These are phyloP conservation scores for Raffaelea albimanens DNA, from an alignment of 2,329 filamentous ascomycete genomes.

Conservation along the genomic window DNA sequence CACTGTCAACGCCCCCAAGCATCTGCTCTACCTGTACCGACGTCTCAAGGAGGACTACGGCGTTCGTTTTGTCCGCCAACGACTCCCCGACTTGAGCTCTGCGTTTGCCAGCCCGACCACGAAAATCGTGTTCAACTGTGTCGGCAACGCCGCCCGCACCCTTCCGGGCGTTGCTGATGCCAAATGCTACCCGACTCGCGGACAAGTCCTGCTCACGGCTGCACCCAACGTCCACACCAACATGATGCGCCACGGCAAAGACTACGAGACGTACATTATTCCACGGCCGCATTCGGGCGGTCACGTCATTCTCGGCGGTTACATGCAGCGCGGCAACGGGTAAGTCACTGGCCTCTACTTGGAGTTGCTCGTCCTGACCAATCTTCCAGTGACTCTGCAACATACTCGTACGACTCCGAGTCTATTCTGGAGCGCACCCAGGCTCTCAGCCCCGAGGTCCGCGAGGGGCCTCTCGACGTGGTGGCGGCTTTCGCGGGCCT, in stretches of 20 bases:
- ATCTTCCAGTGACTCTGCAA: no score
- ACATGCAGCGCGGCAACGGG: conserved; percentile 25
- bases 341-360: no score
- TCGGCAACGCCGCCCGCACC: conserved; percentile 18
- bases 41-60: conserved; percentile 18
- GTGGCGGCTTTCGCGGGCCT: conserved; percentile 23
- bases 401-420: conserved; percentile 25
- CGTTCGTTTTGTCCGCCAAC: conserved; percentile 22
- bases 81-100: conserved; percentile 17
- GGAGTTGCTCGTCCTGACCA: no score
- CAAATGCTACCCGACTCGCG: conserved; percentile 30
- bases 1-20: conserved; percentile 27
- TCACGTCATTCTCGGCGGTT: conserved; percentile 28
- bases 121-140: conserved; percentile 13
- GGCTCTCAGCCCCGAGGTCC: conserved; percentile 21
- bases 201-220: conserved; percentile 26
- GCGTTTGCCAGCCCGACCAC: conserved; percentile 19
- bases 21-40: conserved; percentile 22
- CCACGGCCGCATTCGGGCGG: conserved; percentile 26
- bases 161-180: conserved; percentile 25
- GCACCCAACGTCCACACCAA: conserved; percentile 24
- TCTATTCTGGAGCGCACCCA: conserved; percentile 26
- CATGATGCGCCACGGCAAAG: conserved; percentile 27
- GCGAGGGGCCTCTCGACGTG: conserved; percentile 16
- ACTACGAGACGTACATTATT: conserved; percentile 31